Evolutionary conservation across 2,329 filamentous ascomycete species (phyloP).

Genomic region (Talaromyces funiculosus): DNA sequence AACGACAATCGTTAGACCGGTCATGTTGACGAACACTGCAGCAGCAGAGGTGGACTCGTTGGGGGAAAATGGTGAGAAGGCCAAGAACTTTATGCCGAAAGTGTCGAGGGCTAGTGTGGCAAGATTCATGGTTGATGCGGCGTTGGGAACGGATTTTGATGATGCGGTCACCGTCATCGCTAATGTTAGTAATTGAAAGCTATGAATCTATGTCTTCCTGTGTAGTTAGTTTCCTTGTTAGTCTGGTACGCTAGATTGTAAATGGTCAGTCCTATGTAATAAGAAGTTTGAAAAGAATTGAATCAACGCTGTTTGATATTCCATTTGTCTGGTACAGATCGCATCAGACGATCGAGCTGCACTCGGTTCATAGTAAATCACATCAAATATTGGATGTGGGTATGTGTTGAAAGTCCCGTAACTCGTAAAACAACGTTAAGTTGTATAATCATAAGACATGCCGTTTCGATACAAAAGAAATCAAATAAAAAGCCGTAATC

Average conservation of each 20-base stretch:
- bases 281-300: not conserved
- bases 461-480: not conserved
- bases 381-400: not conserved
- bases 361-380: not conserved
- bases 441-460: not conserved
- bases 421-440: not conserved
- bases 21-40: constrained; percentile 5
- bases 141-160: not conserved
- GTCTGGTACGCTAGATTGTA: too few species aligned
- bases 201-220: not conserved
- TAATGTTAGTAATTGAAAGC: not conserved
- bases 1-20: constrained; percentile 6
- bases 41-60: not conserved
- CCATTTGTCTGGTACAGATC: not conserved
- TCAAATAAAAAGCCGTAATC: not conserved
- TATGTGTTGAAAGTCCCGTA: constrained; percentile 9
- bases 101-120: constrained; percentile 13
- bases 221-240: not conserved
- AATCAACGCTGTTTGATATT: constrained; percentile 4
- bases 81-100: constrained; percentile 7
- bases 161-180: constrained; percentile 8
- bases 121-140: constrained; percentile 6
- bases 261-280: not conserved
- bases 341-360: not conserved
- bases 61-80: constrained; percentile 4